These are phyloP conservation scores for Xylaria arbuscula DNA, from an alignment of 2,329 filamentous ascomycete genomes.

Conservation along the genomic window DNA sequence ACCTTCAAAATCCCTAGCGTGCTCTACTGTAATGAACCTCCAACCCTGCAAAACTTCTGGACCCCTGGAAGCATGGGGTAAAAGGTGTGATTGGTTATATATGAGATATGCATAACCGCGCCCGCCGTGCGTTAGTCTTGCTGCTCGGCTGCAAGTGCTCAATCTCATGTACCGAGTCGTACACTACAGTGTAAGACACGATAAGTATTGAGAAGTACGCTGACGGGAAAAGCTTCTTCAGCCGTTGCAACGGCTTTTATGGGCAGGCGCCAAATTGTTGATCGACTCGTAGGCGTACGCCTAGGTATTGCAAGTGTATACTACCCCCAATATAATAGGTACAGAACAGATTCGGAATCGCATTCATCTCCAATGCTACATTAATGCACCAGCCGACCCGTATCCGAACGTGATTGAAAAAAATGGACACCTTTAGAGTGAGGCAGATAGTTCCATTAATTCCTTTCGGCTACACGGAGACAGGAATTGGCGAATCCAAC, in stretches of 20 bases:
- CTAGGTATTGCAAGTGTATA: not conserved
- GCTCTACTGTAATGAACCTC: slow-evolving; percentile 25
- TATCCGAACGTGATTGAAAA: slow-evolving; percentile 24
- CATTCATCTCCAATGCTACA: not conserved
- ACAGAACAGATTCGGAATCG: slow-evolving; percentile 3
- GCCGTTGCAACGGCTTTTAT: slow-evolving; percentile 39
- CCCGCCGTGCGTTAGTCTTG: slow-evolving; percentile 53
- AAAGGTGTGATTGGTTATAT: slow-evolving; percentile 48
- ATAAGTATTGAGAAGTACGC: slow-evolving; percentile 27
- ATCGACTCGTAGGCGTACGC: slow-evolving; percentile 13
- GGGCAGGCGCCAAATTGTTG: slow-evolving; percentile 18
- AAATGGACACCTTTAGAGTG: slow-evolving; percentile 15
- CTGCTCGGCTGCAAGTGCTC: slow-evolving; percentile 51
- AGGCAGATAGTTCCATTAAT: slow-evolving; percentile 1
- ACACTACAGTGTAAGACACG: slow-evolving; percentile 16
- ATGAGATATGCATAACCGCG: slow-evolving; percentile 53
- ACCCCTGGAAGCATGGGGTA: slow-evolving; percentile 45
- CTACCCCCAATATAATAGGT: not conserved
- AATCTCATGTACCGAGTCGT: slow-evolving; percentile 42
- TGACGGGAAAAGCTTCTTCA: slow-evolving; percentile 41
- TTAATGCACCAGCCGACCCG: slow-evolving; percentile 11
- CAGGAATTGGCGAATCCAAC: slow-evolving; percentile 14
- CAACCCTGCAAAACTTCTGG: slow-evolving; percentile 35
- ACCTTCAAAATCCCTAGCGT: slow-evolving; percentile 29
- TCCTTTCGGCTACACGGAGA: not conserved